Percentiles rank a stretch among this genome's conserved stretches.
Conservation (phyloP, 768 basidiomycete genomes). For the Russula earlei region DNA sequence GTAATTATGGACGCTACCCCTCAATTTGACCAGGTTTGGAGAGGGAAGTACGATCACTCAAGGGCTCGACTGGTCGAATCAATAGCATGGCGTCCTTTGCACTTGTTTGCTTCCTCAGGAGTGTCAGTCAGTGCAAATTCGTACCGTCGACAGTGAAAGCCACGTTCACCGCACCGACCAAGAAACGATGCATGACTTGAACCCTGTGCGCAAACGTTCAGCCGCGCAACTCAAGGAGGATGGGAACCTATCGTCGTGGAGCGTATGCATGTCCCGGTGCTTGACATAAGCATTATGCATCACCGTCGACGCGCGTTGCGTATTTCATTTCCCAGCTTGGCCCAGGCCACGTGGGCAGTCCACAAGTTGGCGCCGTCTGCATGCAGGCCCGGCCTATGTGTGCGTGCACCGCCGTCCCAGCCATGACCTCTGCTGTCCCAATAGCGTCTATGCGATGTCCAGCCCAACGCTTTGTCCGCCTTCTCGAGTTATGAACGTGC, state of each 20-base stretch:
- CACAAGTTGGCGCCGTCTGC: neutral
- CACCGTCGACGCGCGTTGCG: conserved; percentile 1
- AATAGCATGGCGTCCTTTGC: neutral
- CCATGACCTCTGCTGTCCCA: neutral
- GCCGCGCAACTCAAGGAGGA: neutral
- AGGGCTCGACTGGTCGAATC: neutral
- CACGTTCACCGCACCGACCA: neutral
- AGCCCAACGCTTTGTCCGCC: neutral
- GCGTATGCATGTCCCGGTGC: neutral
- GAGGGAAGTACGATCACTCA: conserved; percentile 3
- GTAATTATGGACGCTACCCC: conserved; percentile 8
- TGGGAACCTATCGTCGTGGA: neutral
- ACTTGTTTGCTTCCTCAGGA: neutral
- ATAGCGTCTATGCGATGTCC: neutral
- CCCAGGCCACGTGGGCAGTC: conserved; percentile 1
- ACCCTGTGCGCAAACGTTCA: neutral
- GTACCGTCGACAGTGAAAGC: neutral
- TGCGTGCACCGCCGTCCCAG: neutral
- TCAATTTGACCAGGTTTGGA: conserved; percentile 26
- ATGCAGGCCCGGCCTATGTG: neutral
- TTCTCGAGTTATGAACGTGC: neutral
- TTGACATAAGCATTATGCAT: too few relatives aligned
- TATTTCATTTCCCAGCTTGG: neutral
- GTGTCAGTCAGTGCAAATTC: neutral
- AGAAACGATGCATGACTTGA: neutral